Evolutionary conservation across 2,329 filamentous ascomycete genomes (phyloP).

Genomic region (Orbilia ellipsospora): DNA sequence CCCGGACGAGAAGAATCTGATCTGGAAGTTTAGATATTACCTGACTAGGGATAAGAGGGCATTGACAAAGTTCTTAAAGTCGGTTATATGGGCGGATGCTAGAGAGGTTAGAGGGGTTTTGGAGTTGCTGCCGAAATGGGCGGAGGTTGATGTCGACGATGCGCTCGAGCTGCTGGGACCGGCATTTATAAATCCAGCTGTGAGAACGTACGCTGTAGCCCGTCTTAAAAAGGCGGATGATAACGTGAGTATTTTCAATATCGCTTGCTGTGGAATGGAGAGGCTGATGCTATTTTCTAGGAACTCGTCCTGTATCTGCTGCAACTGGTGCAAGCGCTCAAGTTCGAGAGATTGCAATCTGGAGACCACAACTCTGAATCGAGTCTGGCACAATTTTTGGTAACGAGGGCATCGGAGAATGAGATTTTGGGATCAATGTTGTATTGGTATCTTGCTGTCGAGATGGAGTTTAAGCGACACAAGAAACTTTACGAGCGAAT

Average conservation of each 20-base stretch:
- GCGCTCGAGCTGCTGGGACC: constrained; percentile 92
- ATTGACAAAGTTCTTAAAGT: constrained; percentile 97
- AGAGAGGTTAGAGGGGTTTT: constrained; percentile 89
- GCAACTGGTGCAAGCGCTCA: constrained; percentile 93
- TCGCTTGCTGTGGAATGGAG: background rate
- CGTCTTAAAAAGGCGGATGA: constrained; percentile 91
- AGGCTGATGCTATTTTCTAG: background rate
- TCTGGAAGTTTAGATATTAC: constrained; percentile 98
- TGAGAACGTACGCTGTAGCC: constrained; percentile 93
- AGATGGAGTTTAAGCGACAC: constrained; percentile 86
- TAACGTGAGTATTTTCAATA: constrained; percentile 63
- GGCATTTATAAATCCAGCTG: constrained; percentile 86
- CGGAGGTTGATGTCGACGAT: constrained; percentile 95
- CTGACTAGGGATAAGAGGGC: constrained; percentile 90
- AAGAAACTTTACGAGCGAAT: constrained; percentile 90
- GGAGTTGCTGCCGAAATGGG: constrained; percentile 91
- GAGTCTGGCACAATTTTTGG: constrained; percentile 87
- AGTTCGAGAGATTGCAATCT: constrained; percentile 78
- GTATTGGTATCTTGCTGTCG: constrained; percentile 98
- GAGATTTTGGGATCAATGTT: constrained; percentile 93
- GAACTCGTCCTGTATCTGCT: constrained; percentile 87
- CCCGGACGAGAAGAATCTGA: constrained; percentile 90
- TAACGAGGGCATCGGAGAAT: constrained; percentile 85
- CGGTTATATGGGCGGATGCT: constrained; percentile 90
- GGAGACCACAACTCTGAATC: constrained; percentile 75